Percentiles rank a stretch among this genome's conserved stretches.
These are phyloP conservation scores for Naganishia randhawae DNA, from an alignment of 768 basidiomycete species.

Conservation along the genomic window DNA sequence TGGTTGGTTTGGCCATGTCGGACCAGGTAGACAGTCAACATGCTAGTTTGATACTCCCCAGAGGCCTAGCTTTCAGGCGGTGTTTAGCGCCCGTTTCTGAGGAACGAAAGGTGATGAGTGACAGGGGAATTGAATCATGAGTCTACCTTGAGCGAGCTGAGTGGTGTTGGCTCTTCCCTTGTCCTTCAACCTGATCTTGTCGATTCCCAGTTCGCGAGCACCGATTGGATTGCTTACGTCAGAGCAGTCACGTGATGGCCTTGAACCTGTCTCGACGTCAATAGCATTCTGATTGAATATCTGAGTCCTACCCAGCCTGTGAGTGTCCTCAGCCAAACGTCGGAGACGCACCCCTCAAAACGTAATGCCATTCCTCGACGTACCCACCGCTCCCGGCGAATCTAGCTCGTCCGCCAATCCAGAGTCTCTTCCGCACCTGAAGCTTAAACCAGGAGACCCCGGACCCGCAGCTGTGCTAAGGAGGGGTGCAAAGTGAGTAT, in stretches of 20 bases:
- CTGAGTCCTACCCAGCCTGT: background rate
- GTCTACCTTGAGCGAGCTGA: no score
- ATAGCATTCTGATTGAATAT: background rate
- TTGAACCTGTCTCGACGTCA: no score
- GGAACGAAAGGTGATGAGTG: background rate
- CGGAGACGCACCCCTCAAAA: background rate
- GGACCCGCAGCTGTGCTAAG: constrained; percentile 18
- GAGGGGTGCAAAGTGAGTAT: constrained; percentile 23
- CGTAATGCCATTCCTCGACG: constrained; percentile 30
- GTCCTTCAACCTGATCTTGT: no score
- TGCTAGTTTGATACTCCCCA: background rate
- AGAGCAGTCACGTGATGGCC: no score
- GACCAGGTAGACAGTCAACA: constrained; percentile 24
- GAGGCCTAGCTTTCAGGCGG: background rate
- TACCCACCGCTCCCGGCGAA: constrained; percentile 9
- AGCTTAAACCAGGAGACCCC: constrained; percentile 18
- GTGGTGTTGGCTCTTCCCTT: no score
- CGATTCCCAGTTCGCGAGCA: no score
- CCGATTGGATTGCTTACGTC: no score
- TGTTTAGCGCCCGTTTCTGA: no score
- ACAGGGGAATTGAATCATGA: no score
- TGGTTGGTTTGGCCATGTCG: constrained; percentile 23
- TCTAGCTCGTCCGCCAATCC: constrained; percentile 6
- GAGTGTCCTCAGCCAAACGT: background rate
- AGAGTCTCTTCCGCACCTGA: constrained; percentile 21